Percentiles rank a stretch among this genome's conserved stretches.
Conservation (phyloP, 306 rosid genomes). For the Ammopiptanthus mongolicus region DNA sequence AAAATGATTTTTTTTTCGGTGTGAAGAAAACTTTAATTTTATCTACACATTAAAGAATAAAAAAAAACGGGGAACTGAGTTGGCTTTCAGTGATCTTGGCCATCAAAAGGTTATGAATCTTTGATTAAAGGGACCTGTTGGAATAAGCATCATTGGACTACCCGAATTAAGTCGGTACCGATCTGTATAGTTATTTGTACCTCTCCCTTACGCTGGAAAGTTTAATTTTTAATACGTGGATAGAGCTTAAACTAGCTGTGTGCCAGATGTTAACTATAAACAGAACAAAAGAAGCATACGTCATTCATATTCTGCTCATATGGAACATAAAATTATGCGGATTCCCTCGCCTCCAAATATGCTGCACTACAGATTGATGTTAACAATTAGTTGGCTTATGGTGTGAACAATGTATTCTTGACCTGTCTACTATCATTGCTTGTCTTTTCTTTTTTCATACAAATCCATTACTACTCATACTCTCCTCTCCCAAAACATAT, state of each 20-base stretch:
- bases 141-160: constrained; percentile 14
- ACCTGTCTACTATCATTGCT: background rate
- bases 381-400: background rate
- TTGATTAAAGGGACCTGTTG: background rate
- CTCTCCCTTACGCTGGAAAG: constrained; percentile 35
- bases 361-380: background rate
- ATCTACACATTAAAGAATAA: too few relatives aligned
- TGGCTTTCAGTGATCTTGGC: background rate
- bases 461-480: background rate
- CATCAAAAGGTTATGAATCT: background rate
- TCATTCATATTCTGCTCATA: background rate
- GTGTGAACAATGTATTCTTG: background rate
- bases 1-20: too few relatives aligned
- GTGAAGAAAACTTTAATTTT: too few relatives aligned
- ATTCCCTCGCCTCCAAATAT: background rate
- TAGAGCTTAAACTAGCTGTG: constrained; percentile 16
- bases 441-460: background rate
- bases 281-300: background rate
- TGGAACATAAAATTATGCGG: background rate
- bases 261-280: constrained; percentile 24
- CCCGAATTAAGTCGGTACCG: background rate
- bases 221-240: constrained; percentile 11
- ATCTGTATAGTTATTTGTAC: constrained; percentile 1
- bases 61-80: background rate
- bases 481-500: background rate